Conservation (phyloP, 306 rosid genomes). For the Medicago truncatula region DNA sequence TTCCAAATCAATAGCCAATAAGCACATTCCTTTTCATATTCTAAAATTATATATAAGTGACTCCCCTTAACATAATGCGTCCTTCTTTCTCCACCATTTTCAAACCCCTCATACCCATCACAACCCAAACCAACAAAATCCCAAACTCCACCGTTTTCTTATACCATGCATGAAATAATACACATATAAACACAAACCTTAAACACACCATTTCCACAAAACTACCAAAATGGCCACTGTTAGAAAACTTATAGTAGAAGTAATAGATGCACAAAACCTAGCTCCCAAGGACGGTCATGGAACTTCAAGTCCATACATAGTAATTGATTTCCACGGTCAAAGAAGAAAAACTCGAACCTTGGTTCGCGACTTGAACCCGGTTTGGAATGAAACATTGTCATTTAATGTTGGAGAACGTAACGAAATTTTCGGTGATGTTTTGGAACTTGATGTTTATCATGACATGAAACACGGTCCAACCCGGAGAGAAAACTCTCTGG, state of each 20-base stretch:
- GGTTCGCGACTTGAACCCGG: constrained; percentile 65
- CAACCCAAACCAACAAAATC: neutral
- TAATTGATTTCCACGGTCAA: constrained; percentile 76
- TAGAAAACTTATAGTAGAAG: constrained; percentile 73
- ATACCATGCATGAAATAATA: constrained; percentile 16
- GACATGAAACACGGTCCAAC: constrained; percentile 68
- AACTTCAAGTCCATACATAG: constrained; percentile 76
- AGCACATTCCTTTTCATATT: neutral
- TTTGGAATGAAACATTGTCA: constrained; percentile 75
- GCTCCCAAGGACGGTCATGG: constrained; percentile 80
- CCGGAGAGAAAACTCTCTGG: constrained; percentile 65
- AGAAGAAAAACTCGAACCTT: constrained; percentile 58
- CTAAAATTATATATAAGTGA: constrained; percentile 32
- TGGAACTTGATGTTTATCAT: constrained; percentile 73
- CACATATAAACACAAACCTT: neutral
- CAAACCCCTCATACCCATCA: neutral
- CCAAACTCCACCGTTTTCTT: neutral
- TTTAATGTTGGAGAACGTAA: constrained; percentile 64
- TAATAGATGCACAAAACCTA: constrained; percentile 83
- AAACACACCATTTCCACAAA: neutral
- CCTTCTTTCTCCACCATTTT: constrained; percentile 37
- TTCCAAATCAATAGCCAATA: neutral
- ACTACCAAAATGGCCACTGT: constrained; percentile 46
- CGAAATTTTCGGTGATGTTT: constrained; percentile 62
- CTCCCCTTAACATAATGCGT: neutral